Percentiles rank a stretch among this genome's conserved stretches.
These are phyloP conservation scores for Astragalus glycyphyllos DNA, from an alignment of 306 rosid genomes.

Conservation along the genomic window DNA sequence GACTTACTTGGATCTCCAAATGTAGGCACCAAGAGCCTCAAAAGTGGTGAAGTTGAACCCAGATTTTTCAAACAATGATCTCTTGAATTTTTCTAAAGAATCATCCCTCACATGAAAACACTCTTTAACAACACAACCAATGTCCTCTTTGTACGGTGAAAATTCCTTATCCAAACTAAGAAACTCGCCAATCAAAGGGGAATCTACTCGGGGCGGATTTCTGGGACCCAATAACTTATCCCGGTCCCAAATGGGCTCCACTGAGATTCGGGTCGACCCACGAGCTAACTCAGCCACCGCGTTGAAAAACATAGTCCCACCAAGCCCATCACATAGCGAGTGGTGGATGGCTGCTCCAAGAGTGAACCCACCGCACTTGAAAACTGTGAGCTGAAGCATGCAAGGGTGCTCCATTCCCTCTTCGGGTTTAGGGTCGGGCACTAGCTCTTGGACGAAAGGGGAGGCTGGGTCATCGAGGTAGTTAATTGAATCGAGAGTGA, in stretches of 20 bases:
- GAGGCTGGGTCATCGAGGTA: slow-evolving; percentile 62
- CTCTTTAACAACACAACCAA: slow-evolving; percentile 53
- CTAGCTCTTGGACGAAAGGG: slow-evolving; percentile 59
- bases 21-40: slow-evolving; percentile 84
- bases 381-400: slow-evolving; percentile 67
- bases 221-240: slow-evolving; percentile 58
- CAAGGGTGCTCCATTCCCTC: slow-evolving; percentile 67
- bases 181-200: slow-evolving; percentile 52
- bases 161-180: slow-evolving; percentile 55
- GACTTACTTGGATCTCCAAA: slow-evolving; percentile 92
- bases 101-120: slow-evolving; percentile 67
- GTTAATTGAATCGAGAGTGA: slow-evolving; percentile 61
- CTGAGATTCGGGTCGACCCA: slow-evolving; percentile 45
- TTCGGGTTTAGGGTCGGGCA: slow-evolving; percentile 59
- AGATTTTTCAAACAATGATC: slow-evolving; percentile 49
- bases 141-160: slow-evolving; percentile 51
- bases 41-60: slow-evolving; percentile 77
- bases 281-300: slow-evolving; percentile 84
- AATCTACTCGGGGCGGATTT: slow-evolving; percentile 53
- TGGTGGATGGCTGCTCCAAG: slow-evolving; percentile 82
- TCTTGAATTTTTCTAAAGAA: slow-evolving; percentile 58
- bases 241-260: slow-evolving; percentile 69
- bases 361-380: slow-evolving; percentile 76
- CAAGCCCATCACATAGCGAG: slow-evolving; percentile 77
- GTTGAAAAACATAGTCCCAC: slow-evolving; percentile 72